Evolutionary conservation across 192 early-diverging fungal genomes (phyloP).

Genomic region (Linnemannia exigua): DNA sequence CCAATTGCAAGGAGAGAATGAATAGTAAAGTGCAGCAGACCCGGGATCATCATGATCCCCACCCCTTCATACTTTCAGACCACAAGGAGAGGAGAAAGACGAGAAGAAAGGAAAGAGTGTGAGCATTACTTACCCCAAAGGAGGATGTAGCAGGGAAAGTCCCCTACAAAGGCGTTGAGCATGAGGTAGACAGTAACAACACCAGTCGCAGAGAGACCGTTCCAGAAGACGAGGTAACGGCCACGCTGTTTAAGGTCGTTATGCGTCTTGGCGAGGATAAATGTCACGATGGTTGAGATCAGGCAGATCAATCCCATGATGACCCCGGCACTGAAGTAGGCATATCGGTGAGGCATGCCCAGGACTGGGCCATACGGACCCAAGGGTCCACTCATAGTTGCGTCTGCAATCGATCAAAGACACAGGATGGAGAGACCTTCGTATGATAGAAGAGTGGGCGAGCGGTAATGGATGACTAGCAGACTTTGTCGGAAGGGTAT

Average conservation of each 20-base stretch:
- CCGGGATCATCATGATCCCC: not conserved
- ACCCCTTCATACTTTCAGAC: not conserved
- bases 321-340: conserved; percentile 26
- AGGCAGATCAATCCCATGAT: conserved; percentile 40
- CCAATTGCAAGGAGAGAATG: not conserved
- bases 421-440: not conserved
- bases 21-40: not conserved
- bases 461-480: not conserved
- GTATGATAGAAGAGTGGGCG: not conserved
- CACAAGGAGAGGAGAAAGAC: not conserved
- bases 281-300: conserved; percentile 39
- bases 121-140: conserved; percentile 41
- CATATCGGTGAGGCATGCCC: conserved; percentile 33
- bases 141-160: conserved; percentile 48
- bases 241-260: conserved; percentile 57
- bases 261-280: conserved; percentile 39
- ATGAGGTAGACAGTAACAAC: conserved; percentile 47
- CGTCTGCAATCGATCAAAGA: conserved; percentile 3
- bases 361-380: conserved; percentile 37
- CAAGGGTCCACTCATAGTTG: conserved; percentile 9
- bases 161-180: conserved; percentile 49
- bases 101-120: not conserved
- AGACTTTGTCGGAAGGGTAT: not conserved
- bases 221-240: conserved; percentile 54
- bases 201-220: conserved; percentile 44